Conservation (phyloP, 306 rosid genomes). For the Sicyos edulis region DNA sequence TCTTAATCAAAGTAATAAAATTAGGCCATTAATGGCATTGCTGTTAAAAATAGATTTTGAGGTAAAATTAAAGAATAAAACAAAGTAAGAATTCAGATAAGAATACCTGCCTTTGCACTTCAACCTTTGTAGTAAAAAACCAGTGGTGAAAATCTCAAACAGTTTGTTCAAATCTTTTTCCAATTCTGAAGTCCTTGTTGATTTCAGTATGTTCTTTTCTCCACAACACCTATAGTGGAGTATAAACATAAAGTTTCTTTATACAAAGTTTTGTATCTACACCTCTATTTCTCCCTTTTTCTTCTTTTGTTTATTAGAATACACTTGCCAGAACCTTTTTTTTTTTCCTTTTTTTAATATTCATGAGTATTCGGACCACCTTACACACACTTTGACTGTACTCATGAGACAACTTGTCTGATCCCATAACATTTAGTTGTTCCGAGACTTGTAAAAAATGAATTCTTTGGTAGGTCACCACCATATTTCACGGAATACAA, state of each 20-base stretch:
- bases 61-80: background rate
- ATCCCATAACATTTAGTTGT: too few relatives aligned
- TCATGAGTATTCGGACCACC: too few relatives aligned
- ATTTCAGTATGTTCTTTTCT: slow-evolving; percentile 24
- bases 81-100: background rate
- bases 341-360: too few relatives aligned
- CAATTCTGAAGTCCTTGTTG: background rate
- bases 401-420: too few relatives aligned
- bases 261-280: slow-evolving; percentile 14
- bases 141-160: background rate
- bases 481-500: too few relatives aligned
- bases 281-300: background rate
- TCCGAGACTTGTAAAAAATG: too few relatives aligned
- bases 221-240: slow-evolving; percentile 48
- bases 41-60: background rate
- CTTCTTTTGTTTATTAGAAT: background rate
- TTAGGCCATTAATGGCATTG: background rate
- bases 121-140: background rate
- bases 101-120: background rate
- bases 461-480: too few relatives aligned
- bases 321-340: slow-evolving; percentile 17
- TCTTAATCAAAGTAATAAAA: background rate
- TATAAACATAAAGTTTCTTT: slow-evolving; percentile 66
- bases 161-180: background rate
- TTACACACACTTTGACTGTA: too few relatives aligned